Evolutionary conservation across 2,329 filamentous ascomycete genomes (phyloP), one percentile per base, ranked within the genome.

Genomic region (Fusarium clavum): DNA sequence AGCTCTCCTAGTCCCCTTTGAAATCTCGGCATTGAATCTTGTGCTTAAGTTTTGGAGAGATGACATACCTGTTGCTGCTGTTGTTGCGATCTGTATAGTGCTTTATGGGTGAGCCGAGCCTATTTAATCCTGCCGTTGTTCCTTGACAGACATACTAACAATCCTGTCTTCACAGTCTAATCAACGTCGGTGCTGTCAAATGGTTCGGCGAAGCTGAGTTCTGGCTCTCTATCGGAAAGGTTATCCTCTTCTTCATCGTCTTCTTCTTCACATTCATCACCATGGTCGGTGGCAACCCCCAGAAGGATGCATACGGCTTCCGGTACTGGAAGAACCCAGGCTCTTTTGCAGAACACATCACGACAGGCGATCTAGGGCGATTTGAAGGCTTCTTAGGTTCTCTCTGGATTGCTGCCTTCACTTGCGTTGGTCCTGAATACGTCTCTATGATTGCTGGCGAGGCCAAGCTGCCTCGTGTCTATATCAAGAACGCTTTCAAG

Each of bases 341-440:
- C 2, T 40, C 75, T 0, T 77, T 77, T 60, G 84, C 83, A 4
- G 86, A 88, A 66, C 82, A 88, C 57, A 84, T 90, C 59, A 84
- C 87, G 51, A 80, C 81, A 0, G 91, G 90, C 1, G 76, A 84
- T 43, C 83, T 91, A 0, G 92, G 91, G 14, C 84, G 84, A 43
- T 92, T 90, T 70, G 82, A 92, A 13, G 91, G 90, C 0, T 92
- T 92, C 74, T 79, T 91, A 25, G 85, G 88, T 53, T 89, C 87
- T 64, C 78, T 91, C 54, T 90, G 89, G 65, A 84, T 86, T 61
- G 88, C 86, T 7, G 82, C 83, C 44, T 89, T 89, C 75, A 87
- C 85, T 4, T 83, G 90, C 54, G 85, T 86, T 9, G 89, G 89
- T 1, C 88, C 88, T 0, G 88, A 91, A 71, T 90, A 90, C 70